phyloP scores from a whole-genome alignment of 306 rosid genomes.

The Rosa rugosa region DNA sequence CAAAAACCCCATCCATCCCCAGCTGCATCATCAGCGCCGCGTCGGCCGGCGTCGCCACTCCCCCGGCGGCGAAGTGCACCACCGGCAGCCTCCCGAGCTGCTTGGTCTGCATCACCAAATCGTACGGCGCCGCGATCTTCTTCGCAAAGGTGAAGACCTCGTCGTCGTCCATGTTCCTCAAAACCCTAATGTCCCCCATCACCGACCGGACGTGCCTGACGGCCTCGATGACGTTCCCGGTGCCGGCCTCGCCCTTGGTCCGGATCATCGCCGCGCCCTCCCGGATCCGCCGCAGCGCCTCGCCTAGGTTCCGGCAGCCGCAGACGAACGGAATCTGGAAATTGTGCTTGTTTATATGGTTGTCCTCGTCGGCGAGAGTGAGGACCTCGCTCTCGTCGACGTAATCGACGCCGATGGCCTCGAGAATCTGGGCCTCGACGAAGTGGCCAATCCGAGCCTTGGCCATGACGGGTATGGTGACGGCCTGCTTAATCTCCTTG shows the following conservation, averaged over 20 bases:
- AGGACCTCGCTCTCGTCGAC: conserved; percentile 87
- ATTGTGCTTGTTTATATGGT: conserved; percentile 89
- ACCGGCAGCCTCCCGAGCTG: conserved; percentile 89
- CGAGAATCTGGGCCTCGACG: conserved; percentile 90
- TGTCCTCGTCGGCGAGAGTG: conserved; percentile 74
- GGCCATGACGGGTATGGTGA: conserved; percentile 91
- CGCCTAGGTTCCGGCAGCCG: conserved; percentile 88
- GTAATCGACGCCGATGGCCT: conserved; percentile 77
- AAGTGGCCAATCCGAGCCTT: conserved; percentile 92
- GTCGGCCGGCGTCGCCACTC: conserved; percentile 90
- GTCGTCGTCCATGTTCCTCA: conserved; percentile 86
- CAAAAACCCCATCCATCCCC: conserved; percentile 87
- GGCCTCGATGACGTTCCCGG: conserved; percentile 79
- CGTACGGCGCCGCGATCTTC: conserved; percentile 82
- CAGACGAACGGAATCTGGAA: conserved; percentile 85
- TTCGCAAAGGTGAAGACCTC: conserved; percentile 81
- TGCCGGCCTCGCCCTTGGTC: conserved; percentile 88
- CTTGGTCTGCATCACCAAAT: conserved; percentile 85
- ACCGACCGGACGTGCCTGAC: conserved; percentile 84
- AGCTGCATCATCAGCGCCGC: conserved; percentile 94
- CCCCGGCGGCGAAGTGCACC: conserved; percentile 88
- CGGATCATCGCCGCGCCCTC: conserved; percentile 96
- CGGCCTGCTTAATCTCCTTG: conserved; percentile 79
- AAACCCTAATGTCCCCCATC: conserved; percentile 71
- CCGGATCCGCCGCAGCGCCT: conserved; percentile 75